Conservation (phyloP, 1,284 basidiomycete species). For the Ustilago nuda region DNA sequence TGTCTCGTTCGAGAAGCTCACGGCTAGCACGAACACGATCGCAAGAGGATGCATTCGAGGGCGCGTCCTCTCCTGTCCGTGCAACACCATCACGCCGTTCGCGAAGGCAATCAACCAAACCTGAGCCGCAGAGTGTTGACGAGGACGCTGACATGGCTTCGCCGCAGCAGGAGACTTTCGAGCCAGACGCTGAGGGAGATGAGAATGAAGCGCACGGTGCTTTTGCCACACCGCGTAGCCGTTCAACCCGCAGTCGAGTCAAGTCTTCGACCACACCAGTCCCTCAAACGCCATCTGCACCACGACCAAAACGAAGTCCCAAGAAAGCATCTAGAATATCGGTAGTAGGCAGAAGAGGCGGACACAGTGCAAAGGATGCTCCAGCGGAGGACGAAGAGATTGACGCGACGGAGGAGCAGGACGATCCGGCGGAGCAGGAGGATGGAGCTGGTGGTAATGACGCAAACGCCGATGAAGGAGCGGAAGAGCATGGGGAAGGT, state of each 20-base stretch:
- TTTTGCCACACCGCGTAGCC: slow-evolving; percentile 29
- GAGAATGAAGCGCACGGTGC: slow-evolving; percentile 13
- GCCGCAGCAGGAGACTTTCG: slow-evolving; percentile 7
- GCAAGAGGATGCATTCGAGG: slow-evolving; percentile 31
- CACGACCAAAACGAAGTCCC: slow-evolving; percentile 24
- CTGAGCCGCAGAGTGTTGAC: slow-evolving; percentile 13
- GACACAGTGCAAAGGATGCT: slow-evolving; percentile 10
- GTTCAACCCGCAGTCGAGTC: slow-evolving; percentile 22
- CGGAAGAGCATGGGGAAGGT: slow-evolving; percentile 5
- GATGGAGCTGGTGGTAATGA: slow-evolving; percentile 11
- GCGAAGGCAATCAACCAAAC: slow-evolving; percentile 35
- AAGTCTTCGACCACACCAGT: slow-evolving; percentile 35
- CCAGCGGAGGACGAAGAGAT: slow-evolving; percentile 27
- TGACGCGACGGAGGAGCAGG: slow-evolving; percentile 3
- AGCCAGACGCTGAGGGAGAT: slow-evolving; percentile 13
- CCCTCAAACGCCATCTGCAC: slow-evolving; percentile 20
- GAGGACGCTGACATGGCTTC: slow-evolving; percentile 27
- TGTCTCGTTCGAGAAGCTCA: slow-evolving; percentile 30
- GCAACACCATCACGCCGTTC: slow-evolving; percentile 42
- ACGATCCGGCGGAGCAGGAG: slow-evolving; percentile 30
- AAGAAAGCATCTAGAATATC: slow-evolving; percentile 29
- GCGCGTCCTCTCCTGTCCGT: slow-evolving; percentile 11
- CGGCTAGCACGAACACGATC: slow-evolving; percentile 33
- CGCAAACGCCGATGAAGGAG: slow-evolving; percentile 1
- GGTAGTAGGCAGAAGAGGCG: slow-evolving; percentile 18